Evolutionary conservation across 768 basidiomycete genomes (phyloP).

Genomic region (Termitomyces sp.): DNA sequence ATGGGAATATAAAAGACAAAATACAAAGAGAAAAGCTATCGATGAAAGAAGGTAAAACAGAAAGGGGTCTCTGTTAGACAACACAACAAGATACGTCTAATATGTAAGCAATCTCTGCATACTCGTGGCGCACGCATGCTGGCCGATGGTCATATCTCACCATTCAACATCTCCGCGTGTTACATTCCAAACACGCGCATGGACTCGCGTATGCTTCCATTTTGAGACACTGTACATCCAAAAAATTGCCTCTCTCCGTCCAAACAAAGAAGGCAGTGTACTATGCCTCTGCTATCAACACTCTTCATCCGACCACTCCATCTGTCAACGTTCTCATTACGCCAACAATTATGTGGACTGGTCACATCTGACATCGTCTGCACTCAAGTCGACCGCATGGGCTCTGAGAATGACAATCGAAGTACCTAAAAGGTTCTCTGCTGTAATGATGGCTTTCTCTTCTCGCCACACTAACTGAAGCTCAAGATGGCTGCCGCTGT

Average conservation of each 20-base stretch:
- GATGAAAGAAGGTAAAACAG: slow-evolving; percentile 1
- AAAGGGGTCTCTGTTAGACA: slow-evolving; percentile 4
- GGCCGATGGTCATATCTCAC: background rate
- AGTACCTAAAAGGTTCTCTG: background rate
- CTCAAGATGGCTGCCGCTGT: background rate
- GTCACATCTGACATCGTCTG: background rate
- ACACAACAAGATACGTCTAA: slow-evolving; percentile 9
- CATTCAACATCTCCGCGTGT: slow-evolving; percentile 4
- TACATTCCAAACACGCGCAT: slow-evolving; percentile 3
- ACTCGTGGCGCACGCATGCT: slow-evolving; percentile 11
- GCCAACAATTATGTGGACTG: no score
- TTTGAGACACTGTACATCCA: background rate
- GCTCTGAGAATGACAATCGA: background rate
- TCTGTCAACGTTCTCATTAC: background rate
- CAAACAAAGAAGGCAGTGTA: background rate
- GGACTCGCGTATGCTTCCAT: background rate
- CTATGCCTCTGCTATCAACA: background rate
- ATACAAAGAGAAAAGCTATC: slow-evolving; percentile 1
- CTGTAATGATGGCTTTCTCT: background rate
- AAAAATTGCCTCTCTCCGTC: background rate
- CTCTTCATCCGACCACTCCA: background rate
- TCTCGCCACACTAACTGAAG: background rate
- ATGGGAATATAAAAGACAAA: slow-evolving; percentile 8
- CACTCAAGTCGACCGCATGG: background rate
- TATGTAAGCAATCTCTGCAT: background rate